Percentiles rank a stretch among this genome's conserved stretches.
Conservation (phyloP, 2,329 filamentous ascomycete species). For the Hymenoscyphus fructigenus region DNA sequence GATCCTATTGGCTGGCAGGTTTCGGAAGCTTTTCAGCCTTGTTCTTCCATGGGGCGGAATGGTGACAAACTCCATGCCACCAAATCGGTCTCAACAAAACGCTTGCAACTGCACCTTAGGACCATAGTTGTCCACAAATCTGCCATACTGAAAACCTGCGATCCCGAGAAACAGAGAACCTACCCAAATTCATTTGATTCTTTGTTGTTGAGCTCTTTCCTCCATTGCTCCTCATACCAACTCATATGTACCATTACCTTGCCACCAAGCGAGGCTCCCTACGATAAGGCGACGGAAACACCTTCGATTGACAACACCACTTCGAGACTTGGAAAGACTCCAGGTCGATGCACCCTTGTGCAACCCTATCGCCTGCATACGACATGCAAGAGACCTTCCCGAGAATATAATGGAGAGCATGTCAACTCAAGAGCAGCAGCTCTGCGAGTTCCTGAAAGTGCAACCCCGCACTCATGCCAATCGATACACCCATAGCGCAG, state of each 20-base stretch:
- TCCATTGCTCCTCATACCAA: background rate
- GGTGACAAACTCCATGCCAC: background rate
- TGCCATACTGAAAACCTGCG: background rate
- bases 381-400: slow-evolving; percentile 23
- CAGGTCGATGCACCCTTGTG: background rate
- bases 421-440: slow-evolving; percentile 73
- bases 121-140: background rate
- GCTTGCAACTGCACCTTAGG: background rate
- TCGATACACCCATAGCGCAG: slow-evolving; percentile 72
- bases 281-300: slow-evolving; percentile 12
- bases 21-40: background rate
- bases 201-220: background rate
- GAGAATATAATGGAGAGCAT: slow-evolving; percentile 46
- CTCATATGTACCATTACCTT: background rate
- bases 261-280: background rate
- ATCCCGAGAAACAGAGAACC: too few species aligned
- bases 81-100: background rate
- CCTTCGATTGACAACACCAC: background rate
- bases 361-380: slow-evolving; percentile 6
- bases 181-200: too few species aligned
- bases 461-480: slow-evolving; percentile 72
- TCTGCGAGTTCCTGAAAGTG: slow-evolving; percentile 78
- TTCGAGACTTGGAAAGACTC: background rate
- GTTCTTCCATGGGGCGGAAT: background rate
- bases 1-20: background rate